Percentiles rank a stretch among this genome's conserved stretches.
These are phyloP conservation scores for Citrus cavaleriei DNA, from an alignment of 345 rosid species.

Conservation along the genomic window DNA sequence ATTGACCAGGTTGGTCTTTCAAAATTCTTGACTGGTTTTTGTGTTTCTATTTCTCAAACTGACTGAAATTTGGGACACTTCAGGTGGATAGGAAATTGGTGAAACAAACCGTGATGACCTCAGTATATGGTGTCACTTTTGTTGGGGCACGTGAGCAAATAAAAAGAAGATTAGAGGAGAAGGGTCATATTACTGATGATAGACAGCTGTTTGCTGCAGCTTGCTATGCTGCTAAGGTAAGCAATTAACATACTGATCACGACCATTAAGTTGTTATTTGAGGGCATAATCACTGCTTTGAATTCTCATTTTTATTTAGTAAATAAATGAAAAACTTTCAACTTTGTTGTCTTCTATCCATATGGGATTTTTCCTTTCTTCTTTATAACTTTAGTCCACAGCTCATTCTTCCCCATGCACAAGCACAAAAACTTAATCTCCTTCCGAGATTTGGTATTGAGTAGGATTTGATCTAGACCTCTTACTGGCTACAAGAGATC, in stretches of 20 bases:
- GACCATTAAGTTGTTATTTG: not conserved
- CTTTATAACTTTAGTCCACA: not conserved
- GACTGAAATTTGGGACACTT: constrained; percentile 26
- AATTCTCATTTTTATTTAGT: constrained; percentile 1
- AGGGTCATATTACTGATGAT: constrained; percentile 82
- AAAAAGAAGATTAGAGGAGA: constrained; percentile 87
- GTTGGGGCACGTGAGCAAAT: constrained; percentile 98
- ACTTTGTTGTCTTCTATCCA: not conserved
- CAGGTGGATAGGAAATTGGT: constrained; percentile 96
- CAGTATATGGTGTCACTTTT: constrained; percentile 98
- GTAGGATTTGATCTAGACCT: not conserved
- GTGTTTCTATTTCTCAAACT: not conserved
- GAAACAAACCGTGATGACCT: constrained; percentile 98
- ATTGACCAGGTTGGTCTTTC: constrained; percentile 63
- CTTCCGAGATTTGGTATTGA: not conserved
- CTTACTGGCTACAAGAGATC: not conserved
- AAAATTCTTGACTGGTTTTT: constrained; percentile 8
- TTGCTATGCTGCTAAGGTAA: constrained; percentile 93
- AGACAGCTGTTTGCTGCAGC: constrained; percentile 71
- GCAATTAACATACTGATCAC: constrained; percentile 9
- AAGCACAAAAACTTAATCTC: not conserved
- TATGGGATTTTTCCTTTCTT: not conserved
- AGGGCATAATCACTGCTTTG: not conserved
- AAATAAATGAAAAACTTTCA: not conserved
- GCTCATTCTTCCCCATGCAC: not conserved